These are phyloP conservation scores for Mrakia hoshinonis DNA, from an alignment of 768 basidiomycete species.

Conservation along the genomic window DNA sequence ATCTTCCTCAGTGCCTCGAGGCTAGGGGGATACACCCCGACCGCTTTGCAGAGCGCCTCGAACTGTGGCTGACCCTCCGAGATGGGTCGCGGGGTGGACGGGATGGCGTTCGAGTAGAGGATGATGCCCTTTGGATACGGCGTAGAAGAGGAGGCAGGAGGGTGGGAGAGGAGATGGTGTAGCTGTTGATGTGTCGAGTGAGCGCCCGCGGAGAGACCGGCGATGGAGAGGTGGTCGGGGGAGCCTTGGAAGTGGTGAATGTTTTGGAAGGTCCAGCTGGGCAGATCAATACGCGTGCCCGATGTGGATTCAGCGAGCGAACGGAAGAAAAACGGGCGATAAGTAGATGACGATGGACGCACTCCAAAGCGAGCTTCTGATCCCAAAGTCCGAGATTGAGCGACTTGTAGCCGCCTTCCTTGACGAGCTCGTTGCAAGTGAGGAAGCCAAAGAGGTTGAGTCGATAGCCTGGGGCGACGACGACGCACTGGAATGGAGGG, in stretches of 20 bases:
- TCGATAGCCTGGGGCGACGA: conserved; percentile 3
- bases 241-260: not conserved
- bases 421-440: conserved; percentile 14
- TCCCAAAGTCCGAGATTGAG: conserved; percentile 19
- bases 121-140: not conserved
- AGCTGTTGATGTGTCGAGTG: conserved; percentile 17
- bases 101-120: conserved; percentile 18
- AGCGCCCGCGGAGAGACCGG: conserved; percentile 7
- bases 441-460: conserved; percentile 20
- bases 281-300: not conserved
- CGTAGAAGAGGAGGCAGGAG: not conserved
- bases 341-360: not conserved
- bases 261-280: conserved; percentile 6
- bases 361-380: conserved; percentile 11
- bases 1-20: conserved; percentile 7
- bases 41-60: not conserved
- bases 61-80: conserved; percentile 3
- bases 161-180: not conserved
- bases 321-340: not conserved
- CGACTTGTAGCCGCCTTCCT: not conserved
- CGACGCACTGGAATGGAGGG: not conserved
- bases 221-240: not conserved
- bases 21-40: not conserved
- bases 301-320: no score
- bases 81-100: conserved; percentile 1